Evolutionary conservation across 176 grass and related monocot genomes (phyloP), one percentile per base, ranked within the genome.

Genomic region (Oryza meyeriana): DNA sequence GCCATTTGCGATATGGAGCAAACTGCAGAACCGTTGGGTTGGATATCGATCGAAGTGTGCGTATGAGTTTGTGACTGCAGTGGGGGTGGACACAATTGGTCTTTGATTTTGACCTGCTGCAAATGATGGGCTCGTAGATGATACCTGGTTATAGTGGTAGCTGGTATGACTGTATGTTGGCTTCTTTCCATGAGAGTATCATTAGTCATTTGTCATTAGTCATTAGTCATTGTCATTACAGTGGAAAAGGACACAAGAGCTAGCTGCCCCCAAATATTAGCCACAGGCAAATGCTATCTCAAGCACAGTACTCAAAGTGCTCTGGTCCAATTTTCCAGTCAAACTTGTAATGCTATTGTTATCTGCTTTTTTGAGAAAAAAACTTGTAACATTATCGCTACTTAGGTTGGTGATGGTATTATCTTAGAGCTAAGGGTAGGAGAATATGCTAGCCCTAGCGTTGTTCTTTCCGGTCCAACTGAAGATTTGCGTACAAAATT

Each of bases 331-430:
- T 26, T 29, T 62, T 41, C 35, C 50, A 8, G 9, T 17, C 64
- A 3, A 28, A 33, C 6, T 27, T 14, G 6, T 6, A 14, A 30
- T 22, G 58, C 24, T 27, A 55, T 22, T 55, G 50, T 55, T n/a
- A 55, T 22, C 50, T 55, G 20, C 50, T 55, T 55, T 55, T 55
- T 1, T 55, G 6, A 55, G 50, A n/a, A 55, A 55, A 20, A 6
- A 28, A 33, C 1, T 26, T n/a, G 0, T 6, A 14, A 30, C 9
- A 29, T 40, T 27, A 8, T 39, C 34, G 2, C 2, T 65, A 76
- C 25, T 84, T 25, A 68, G 64, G 26, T 63, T 20, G 22, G 58
- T 84, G 74, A 39, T 83, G 63, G 33, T 64, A 61, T 24, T 27
- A 17, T 45, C 64, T 10, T 67, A 26, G 14, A 64, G 59, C 45